Percentiles rank a stretch among this genome's conserved stretches.
These are phyloP conservation scores for Carex parvula DNA, from an alignment of 176 grass and related monocot species.

Conservation along the genomic window DNA sequence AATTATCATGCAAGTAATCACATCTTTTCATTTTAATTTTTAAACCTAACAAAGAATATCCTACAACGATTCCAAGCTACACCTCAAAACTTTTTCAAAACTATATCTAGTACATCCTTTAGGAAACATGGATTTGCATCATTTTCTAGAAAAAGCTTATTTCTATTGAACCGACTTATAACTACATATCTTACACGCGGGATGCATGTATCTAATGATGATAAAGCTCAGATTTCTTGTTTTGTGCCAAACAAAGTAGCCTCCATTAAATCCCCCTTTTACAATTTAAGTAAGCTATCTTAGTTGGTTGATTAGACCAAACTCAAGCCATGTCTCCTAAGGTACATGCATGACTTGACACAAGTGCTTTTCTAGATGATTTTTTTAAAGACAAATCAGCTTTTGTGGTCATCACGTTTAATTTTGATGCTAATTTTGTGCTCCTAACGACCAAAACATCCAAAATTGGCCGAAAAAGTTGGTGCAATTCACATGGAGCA, in stretches of 20 bases:
- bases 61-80: not conserved
- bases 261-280: not conserved
- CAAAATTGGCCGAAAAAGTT: not conserved
- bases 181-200: not conserved
- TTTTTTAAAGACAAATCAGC: not conserved
- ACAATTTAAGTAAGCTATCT: not conserved
- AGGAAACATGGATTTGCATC: slow-evolving; percentile 11
- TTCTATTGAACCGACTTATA: not conserved
- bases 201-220: slow-evolving; percentile 20
- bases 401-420: not conserved
- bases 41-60: not conserved
- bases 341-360: slow-evolving; percentile 25
- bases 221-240: slow-evolving; percentile 8
- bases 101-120: not conserved
- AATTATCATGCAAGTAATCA: slow-evolving; percentile 13
- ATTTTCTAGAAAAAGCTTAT: slow-evolving; percentile 13
- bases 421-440: slow-evolving; percentile 11
- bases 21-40: slow-evolving; percentile 4
- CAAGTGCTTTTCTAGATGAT: not conserved
- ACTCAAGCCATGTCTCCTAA: not conserved
- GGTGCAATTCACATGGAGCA: not conserved
- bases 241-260: slow-evolving; percentile 28
- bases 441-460: not conserved
- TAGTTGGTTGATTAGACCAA: not conserved
- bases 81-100: not conserved